These are phyloP conservation scores for Aspergillus eucalypticola DNA, from an alignment of 2,329 filamentous ascomycete species.

Conservation along the genomic window DNA sequence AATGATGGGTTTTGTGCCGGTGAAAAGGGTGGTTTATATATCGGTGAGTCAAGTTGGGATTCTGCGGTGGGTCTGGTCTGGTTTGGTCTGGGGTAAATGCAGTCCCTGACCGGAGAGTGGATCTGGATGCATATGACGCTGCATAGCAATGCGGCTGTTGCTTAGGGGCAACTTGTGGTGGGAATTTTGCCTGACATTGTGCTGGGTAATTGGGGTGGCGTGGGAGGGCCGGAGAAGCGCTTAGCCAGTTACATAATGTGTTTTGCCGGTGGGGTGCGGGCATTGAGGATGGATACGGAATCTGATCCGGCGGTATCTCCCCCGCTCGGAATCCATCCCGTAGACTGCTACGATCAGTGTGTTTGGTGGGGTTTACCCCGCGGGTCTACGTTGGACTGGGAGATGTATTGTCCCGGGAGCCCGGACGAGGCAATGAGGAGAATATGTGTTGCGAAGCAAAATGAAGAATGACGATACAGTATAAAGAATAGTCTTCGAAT, in stretches of 20 bases:
- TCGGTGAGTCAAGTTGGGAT: no score
- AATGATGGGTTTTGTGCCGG: not conserved
- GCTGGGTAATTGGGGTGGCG: not conserved
- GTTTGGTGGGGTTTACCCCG: not conserved
- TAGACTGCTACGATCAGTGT: not conserved
- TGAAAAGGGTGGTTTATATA: not conserved
- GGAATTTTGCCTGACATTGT: not conserved
- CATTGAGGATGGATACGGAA: not conserved
- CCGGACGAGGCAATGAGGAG: no score
- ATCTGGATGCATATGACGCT: not conserved
- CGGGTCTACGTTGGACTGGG: not conserved
- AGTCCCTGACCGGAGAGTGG: not conserved
- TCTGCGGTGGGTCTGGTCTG: not conserved
- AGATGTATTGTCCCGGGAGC: not conserved
- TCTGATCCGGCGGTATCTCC: not conserved
- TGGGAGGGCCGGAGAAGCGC: not conserved
- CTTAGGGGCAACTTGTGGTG: not conserved
- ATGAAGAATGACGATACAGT: no score
- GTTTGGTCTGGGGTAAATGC: not conserved
- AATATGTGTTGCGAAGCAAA: no score
- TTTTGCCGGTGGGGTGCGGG: not conserved
- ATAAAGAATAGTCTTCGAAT: no score
- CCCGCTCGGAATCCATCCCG: not conserved
- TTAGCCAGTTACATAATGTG: not conserved
- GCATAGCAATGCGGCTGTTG: not conserved